A percentile compares a stretch with the other conserved stretches of the same genome.
Conservation (phyloP, 352 stramenopile species). For the Pythium guiyangense region DNA sequence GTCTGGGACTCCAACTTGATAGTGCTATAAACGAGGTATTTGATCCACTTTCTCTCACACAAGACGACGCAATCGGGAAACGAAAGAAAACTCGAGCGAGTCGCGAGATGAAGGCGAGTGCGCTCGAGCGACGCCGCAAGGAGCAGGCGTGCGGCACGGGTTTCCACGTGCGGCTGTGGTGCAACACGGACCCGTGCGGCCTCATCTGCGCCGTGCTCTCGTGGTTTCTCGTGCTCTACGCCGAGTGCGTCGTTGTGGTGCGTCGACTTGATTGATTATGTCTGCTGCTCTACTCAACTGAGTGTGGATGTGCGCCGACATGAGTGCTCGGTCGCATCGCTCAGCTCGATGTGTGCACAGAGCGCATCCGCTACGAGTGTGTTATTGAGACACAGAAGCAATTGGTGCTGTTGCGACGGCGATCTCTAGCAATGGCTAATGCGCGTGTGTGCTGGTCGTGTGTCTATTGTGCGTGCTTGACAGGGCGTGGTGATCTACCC, state of each 20-base stretch:
- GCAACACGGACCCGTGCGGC: conserved; percentile 89
- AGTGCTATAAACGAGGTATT: no score
- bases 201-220: conserved; percentile 89
- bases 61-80: neutral
- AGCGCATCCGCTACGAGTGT: neutral
- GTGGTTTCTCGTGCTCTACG: conserved; percentile 89
- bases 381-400: neutral
- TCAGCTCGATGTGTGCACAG: neutral
- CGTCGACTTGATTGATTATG: conserved; percentile 8
- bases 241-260: conserved; percentile 88
- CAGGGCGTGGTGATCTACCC: conserved; percentile 87
- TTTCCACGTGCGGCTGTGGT: conserved; percentile 85
- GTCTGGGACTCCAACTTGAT: no score
- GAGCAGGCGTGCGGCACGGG: conserved; percentile 61
- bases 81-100: conserved; percentile 5
- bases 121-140: conserved; percentile 40
- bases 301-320: no score
- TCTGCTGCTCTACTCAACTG: no score
- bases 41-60: no score
- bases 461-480: neutral
- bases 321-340: neutral
- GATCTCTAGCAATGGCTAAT: no score
- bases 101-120: conserved; percentile 20
- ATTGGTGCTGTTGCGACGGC: neutral
- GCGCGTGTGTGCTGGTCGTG: neutral